Evolutionary conservation across 805 yeast species (phyloP), one percentile per base, ranked within the genome.

Genomic region (Candida argentea): DNA sequence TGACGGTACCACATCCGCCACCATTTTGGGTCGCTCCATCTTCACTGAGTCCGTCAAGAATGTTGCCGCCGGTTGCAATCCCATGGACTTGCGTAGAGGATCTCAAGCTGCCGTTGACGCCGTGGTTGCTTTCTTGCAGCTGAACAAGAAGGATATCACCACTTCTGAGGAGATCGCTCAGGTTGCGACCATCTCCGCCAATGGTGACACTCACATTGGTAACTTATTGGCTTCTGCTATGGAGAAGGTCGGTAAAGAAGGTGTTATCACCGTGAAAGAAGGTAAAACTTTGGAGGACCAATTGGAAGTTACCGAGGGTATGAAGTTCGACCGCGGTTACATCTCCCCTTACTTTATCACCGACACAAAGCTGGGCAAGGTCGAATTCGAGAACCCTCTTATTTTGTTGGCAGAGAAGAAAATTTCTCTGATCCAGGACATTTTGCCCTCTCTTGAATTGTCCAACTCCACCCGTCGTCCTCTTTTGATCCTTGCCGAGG

Each of bases 171-270:
- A 89, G 65, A 85, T 89, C 44, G 95, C 95, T 22, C 97, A 89
- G 67, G 97, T 89, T 28, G 98, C 98, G 37, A 84, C 96, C 32
- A 89, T 89, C 48, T 84, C 95, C 31, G 96, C 97, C 39, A 89
- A 89, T 57, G 97, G 97, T 40, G 98, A 89, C 55, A 51, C 69
- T 17, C 95, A 87, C 67, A 82, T 89, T 42, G 98, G 98, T 55
- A 65, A 71, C 52, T 67, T 91, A 44, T 70, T 89, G 52, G 95
- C 97, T 30, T 73, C 79, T 31, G 97, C 98, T 40, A 89, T 89
- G 93, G 96, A 86, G 64, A 87, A 87, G 60, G 98, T 89, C 36
- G 98, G 98, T 46, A 86, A 89, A 64, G 97, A 89, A 59, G 98
- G 98, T 69, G 97, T 89, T 39, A 87, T 89, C 57, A 89, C 97